Conservation (phyloP, 208 protist genomes). For the Angomonas ambiguus region DNA sequence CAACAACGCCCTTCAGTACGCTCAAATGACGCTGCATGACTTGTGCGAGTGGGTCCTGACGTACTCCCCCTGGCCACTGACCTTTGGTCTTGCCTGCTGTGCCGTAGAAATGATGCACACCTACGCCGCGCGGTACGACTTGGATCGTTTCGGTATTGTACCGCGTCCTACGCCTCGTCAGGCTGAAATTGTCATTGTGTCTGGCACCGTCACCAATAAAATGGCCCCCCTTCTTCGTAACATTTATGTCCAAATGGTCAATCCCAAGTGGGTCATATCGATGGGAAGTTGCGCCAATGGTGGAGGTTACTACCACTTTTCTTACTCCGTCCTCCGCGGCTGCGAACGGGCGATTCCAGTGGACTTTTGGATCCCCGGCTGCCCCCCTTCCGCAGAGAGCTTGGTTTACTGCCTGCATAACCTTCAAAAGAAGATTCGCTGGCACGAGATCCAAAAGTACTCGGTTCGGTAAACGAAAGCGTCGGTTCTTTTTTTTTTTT, state of each 20-base stretch:
- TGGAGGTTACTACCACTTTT: conserved; percentile 99
- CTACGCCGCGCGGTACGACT: conserved; percentile 96
- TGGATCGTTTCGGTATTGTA: conserved; percentile 98
- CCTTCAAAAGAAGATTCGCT: conserved; percentile 92
- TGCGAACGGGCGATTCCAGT: conserved; percentile 98
- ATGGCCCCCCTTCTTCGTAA: conserved; percentile 98
- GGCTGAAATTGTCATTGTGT: conserved; percentile 98
- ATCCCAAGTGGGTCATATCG: conserved; percentile 91
- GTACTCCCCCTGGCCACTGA: conserved; percentile 97
- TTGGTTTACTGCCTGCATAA: conserved; percentile 90
- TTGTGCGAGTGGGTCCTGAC: conserved; percentile 86
- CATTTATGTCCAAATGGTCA: conserved; percentile 97
- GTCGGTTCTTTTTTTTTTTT: background rate
- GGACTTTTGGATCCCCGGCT: conserved; percentile 98
- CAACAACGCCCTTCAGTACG: conserved; percentile 90
- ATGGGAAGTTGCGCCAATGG: conserved; percentile 98
- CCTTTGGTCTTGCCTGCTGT: conserved; percentile 97
- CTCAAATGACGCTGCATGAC: conserved; percentile 89
- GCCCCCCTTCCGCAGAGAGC: conserved; percentile 95
- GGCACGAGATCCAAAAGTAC: conserved; percentile 91
- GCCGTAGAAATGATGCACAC: conserved; percentile 98
- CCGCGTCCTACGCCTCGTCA: conserved; percentile 94
- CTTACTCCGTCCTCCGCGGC: conserved; percentile 95
- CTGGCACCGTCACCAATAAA: conserved; percentile 98
- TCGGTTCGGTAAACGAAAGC: conserved; percentile 58